These are phyloP conservation scores for Grosmannia penicillata DNA, from an alignment of 2,329 filamentous ascomycete species.

Conservation along the genomic window DNA sequence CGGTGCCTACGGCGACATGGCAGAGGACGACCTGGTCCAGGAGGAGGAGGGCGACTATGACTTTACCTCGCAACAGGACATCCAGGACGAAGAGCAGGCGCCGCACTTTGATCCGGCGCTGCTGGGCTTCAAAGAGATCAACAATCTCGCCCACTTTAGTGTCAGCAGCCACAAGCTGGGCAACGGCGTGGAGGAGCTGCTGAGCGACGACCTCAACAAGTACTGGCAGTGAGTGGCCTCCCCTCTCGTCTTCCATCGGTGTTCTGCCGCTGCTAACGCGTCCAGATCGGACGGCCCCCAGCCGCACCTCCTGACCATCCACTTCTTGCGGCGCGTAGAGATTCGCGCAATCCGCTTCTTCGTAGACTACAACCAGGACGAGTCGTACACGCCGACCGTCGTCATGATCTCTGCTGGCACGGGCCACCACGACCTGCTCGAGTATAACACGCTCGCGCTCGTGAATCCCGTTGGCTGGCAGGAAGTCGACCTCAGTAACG, in stretches of 20 bases:
- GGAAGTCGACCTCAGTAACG: constrained; percentile 50
- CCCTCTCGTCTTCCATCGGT: not conserved
- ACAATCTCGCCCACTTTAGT: constrained; percentile 69
- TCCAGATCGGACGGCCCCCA: constrained; percentile 66
- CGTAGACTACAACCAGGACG: constrained; percentile 83
- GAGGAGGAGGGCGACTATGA: constrained; percentile 5
- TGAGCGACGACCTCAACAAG: constrained; percentile 54
- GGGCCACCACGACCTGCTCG: constrained; percentile 78
- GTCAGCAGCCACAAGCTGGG: constrained; percentile 72
- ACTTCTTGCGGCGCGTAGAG: constrained; percentile 71
- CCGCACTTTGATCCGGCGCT: constrained; percentile 34
- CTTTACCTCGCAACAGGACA: constrained; percentile 2
- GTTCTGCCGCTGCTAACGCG: not conserved
- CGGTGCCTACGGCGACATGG: constrained; percentile 7
- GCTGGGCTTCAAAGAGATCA: constrained; percentile 63
- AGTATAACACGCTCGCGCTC: constrained; percentile 70
- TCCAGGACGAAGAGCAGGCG: constrained; percentile 7
- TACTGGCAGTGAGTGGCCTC: constrained; percentile 58
- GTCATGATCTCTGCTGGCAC: constrained; percentile 83
- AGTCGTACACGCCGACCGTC: constrained; percentile 91
- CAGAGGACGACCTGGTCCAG: constrained; percentile 5
- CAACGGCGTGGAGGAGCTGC: constrained; percentile 61
- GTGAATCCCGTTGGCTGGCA: constrained; percentile 80
- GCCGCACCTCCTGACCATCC: constrained; percentile 63
- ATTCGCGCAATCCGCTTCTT: constrained; percentile 69